Base-by-base conservation (phyloP, 2,329 filamentous ascomycete species). In the Botrytis squamosa region DNA sequence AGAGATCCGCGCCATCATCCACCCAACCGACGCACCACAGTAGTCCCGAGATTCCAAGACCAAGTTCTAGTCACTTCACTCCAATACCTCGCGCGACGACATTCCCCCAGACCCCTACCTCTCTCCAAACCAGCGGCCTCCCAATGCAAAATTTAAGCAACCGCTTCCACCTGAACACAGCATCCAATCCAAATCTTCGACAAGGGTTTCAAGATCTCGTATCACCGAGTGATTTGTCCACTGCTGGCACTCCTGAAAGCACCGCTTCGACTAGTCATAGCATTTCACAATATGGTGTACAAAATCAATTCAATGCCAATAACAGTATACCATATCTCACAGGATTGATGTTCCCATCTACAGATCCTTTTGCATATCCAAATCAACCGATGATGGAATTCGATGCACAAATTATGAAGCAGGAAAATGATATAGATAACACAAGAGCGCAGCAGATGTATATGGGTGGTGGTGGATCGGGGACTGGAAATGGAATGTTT, bases 301-400 rank as follows among this genome's bases (percentile, higher is more conserved):
- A 73, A 52, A 65, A 85, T 80, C 77, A 83, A 85, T 77, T 83
- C 82, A 73, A 75, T 29, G 70, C 72, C 33, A 76, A 75, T 42
- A 75, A 77, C 52, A 76, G 76, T 12, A 69, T 94, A 25, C 88
- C 92, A 76, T 92, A 93, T 80, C 86, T 95, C 10, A 91, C 91
- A 74, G 89, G 90, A 5, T 89, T 95, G 83, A 94, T 95, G 91
- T 95, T 95, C 79, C 91, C 92, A 1, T 91, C 92, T 0, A 87
- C 89, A 49, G 92, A 95, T 78, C 92, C 93, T 0, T 92, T 95
- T 76, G 91, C 91, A 0, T 96, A 95, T 78, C 92, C 80, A 0
- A 93, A 91, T 78, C 92, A 93, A 76, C 90, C 92, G 0, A 89
- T 92, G 84, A 90, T 91, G 84, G 85, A 89, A 77, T 84, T 88